Evolutionary conservation across 148 eudicot species (phyloP).

Genomic region (Nepenthes mirabilis): DNA sequence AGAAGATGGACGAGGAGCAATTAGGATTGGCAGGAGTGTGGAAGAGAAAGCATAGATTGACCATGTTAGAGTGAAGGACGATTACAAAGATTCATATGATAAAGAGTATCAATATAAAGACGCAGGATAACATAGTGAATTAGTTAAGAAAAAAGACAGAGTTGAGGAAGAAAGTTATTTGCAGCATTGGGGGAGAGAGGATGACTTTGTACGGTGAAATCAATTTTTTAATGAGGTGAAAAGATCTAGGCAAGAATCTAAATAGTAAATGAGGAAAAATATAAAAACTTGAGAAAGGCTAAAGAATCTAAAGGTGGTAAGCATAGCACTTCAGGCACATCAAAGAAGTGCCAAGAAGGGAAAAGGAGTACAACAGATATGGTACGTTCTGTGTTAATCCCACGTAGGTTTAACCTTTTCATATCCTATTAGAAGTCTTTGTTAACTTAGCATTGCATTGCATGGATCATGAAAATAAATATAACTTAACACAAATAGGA

Average conservation of each 20-base stretch:
- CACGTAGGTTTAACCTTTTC: conserved; percentile 6
- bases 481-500: too few species aligned
- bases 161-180: conserved; percentile 37
- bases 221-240: conserved; percentile 47
- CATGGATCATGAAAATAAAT: too few species aligned
- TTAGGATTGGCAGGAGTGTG: conserved; percentile 27
- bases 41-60: conserved; percentile 59
- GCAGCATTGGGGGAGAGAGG: conserved; percentile 51
- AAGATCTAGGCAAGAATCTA: conserved; percentile 67
- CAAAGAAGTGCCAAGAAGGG: conserved; percentile 53
- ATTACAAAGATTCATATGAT: conserved; percentile 32
- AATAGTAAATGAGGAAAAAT: conserved; percentile 40
- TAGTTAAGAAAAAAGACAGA: conserved; percentile 50
- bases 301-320: conserved; percentile 50
- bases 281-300: conserved; percentile 47
- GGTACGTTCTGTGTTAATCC: conserved; percentile 54
- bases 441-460: neutral
- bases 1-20: conserved; percentile 44
- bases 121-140: conserved; percentile 46
- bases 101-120: conserved; percentile 39
- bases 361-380: conserved; percentile 42
- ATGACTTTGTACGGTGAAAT: conserved; percentile 34
- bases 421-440: neutral
- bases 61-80: conserved; percentile 60
- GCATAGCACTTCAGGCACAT: conserved; percentile 28